phyloP scores from a whole-genome alignment of 371 early-diverging fungal species.

The Enterospora canceri region DNA sequence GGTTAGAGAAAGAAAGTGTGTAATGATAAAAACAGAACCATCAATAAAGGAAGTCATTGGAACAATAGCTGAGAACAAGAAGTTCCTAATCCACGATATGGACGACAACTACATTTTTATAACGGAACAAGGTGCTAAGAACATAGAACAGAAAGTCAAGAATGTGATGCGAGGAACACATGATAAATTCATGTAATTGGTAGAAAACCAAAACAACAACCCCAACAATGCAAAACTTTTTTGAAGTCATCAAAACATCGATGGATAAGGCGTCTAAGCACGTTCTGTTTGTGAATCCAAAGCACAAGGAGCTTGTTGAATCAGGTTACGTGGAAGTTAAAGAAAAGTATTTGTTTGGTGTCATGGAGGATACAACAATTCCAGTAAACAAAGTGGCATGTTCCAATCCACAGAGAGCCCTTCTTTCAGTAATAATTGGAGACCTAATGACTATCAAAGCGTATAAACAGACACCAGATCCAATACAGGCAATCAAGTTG shows the following conservation, averaged over 20 bases:
- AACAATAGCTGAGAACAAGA: constrained; percentile 48
- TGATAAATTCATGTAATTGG: neutral
- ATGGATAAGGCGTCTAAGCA: neutral
- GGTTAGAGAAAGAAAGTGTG: constrained; percentile 52
- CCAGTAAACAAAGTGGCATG: neutral
- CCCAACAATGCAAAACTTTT: too few relatives aligned
- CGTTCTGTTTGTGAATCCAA: neutral
- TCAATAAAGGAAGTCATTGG: constrained; percentile 53
- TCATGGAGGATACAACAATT: neutral
- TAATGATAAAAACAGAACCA: constrained; percentile 53
- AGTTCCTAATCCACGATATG: constrained; percentile 55
- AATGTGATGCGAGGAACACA: constrained; percentile 23
- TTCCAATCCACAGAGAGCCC: neutral
- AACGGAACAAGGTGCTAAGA: constrained; percentile 36
- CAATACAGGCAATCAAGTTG: constrained; percentile 9
- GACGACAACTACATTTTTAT: constrained; percentile 51
- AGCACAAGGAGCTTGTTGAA: neutral
- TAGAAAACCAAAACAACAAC: neutral
- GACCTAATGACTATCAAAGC: constrained; percentile 24
- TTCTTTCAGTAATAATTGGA: constrained; percentile 3
- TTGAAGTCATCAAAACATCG: neutral
- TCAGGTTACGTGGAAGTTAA: neutral
- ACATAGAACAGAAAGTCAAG: constrained; percentile 46
- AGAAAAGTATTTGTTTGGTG: neutral
- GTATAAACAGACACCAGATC: constrained; percentile 16